Base-by-base conservation (phyloP, 306 rosid species). In the Heteromeles arbutifolia region DNA sequence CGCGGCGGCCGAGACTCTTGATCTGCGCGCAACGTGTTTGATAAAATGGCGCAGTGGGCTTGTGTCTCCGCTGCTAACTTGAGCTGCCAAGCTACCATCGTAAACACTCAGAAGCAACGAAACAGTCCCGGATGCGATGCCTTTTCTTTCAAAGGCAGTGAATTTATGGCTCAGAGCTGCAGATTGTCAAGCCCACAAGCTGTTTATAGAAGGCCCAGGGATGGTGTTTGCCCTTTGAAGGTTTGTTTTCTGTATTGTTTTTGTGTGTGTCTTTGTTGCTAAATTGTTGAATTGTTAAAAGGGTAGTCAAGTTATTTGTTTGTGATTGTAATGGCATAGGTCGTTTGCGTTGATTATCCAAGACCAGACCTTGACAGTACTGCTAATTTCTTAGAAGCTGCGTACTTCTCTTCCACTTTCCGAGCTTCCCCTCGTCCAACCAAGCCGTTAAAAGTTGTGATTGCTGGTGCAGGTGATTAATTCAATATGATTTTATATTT, bases 391-490 rank as follows among this genome's bases (percentile, higher is more conserved):
- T 22, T 90, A 12, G 96, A 95, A 84, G 98, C 98, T 56, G 93
- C 96, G 6, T 83, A 80, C 65, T 85, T 92, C 78, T 95, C 98
- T 83, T 84, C 98, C 18, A 76, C 93, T 63, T 90, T 95, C 50
- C 89, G 93, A 37, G 65, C 87, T 61, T 80, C 93, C 73, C 53
- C 95, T 17, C 92, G 92, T 24, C 97, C 98, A 7, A 24, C 78
- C 21, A 86, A 90, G 81, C 96, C 98, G 5, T 82, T 95, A 71
- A 86, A 86, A 66, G 81, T 95, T 69, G 86, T 92, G 62, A 85
- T 95, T 86, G 97, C 97, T 63, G 98, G 98, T 78, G 98, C 98
- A 87, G 98, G 98, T 95, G 77, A 65, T 25, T 37, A n/a, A 29
- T 57, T 26, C 29, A 43, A 28, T 28, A 15, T 21, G 44, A 17